A percentile compares a stretch with the other conserved stretches of the same genome.
Conservation (phyloP, 129 eudicot species). For the Lonicera japonica region DNA sequence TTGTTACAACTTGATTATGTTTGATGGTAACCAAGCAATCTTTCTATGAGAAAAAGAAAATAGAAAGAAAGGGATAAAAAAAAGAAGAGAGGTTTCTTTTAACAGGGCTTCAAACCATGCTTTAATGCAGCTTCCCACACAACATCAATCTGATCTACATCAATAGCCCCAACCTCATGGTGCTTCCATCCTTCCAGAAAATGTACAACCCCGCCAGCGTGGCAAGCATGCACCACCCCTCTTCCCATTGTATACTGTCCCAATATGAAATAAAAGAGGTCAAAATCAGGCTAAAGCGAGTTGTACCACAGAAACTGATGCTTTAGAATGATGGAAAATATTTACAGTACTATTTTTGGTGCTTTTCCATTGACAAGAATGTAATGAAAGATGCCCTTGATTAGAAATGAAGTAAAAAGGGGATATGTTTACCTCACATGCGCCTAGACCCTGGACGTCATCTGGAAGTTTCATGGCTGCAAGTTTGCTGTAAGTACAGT, state of each 20-base stretch:
- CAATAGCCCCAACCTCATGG: slow-evolving; percentile 84
- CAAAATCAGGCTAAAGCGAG: neutral
- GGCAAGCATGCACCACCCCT: slow-evolving; percentile 96
- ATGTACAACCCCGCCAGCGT: slow-evolving; percentile 92
- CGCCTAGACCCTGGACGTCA: slow-evolving; percentile 71
- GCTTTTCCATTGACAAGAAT: no score
- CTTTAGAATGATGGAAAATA: no score
- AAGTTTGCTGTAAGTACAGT: slow-evolving; percentile 81
- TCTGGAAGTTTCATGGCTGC: slow-evolving; percentile 92
- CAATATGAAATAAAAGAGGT: slow-evolving; percentile 7
- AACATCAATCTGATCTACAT: slow-evolving; percentile 66
- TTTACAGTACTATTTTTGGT: no score
- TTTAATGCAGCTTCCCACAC: slow-evolving; percentile 84
- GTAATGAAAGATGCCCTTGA: no score
- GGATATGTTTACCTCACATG: slow-evolving; percentile 58
- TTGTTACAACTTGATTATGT: neutral
- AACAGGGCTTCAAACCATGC: slow-evolving; percentile 59
- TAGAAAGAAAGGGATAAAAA: neutral
- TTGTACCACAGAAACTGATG: no score
- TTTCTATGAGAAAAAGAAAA: neutral
- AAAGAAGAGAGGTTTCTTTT: no score
- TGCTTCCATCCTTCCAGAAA: slow-evolving; percentile 88
- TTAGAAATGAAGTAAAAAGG: slow-evolving; percentile 1
- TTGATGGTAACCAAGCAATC: neutral
- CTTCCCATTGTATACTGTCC: slow-evolving; percentile 77